These are phyloP conservation scores for Aristolochia contorta DNA, from an alignment of 164 flowering plant genomes.

Conservation along the genomic window DNA sequence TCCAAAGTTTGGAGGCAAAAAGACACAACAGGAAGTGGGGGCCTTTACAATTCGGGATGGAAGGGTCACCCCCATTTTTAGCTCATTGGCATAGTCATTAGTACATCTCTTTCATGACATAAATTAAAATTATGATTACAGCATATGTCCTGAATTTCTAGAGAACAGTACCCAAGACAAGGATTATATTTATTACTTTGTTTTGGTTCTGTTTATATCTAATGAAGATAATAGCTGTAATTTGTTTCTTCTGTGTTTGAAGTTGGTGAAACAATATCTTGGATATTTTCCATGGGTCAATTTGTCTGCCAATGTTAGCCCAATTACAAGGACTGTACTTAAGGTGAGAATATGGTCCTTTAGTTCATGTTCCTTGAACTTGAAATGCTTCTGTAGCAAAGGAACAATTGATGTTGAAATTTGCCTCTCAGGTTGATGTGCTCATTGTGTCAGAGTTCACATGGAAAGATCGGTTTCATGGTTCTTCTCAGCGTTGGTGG, in stretches of 20 bases:
- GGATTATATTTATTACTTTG: too few relatives aligned
- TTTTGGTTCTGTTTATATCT: neutral
- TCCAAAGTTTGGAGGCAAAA: too few relatives aligned
- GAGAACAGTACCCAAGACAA: too few relatives aligned
- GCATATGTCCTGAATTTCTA: too few relatives aligned
- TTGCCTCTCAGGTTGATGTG: slow-evolving; percentile 61
- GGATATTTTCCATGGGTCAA: slow-evolving; percentile 77
- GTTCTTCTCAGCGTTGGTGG: slow-evolving; percentile 83
- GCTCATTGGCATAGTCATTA: too few relatives aligned
- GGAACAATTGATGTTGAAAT: neutral
- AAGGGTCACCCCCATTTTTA: too few relatives aligned
- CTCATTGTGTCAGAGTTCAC: slow-evolving; percentile 66
- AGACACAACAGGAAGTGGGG: too few relatives aligned
- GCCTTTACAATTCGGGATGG: too few relatives aligned
- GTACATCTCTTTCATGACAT: too few relatives aligned
- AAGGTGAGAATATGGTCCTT: slow-evolving; percentile 43
- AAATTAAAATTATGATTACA: too few relatives aligned
- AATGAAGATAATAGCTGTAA: slow-evolving; percentile 2
- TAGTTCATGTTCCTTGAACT: neutral
- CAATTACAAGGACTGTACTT: slow-evolving; percentile 95
- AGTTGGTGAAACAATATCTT: slow-evolving; percentile 85
- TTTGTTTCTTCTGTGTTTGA: slow-evolving; percentile 9
- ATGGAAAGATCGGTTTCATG: slow-evolving; percentile 99
- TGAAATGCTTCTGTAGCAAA: neutral
- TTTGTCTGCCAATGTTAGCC: slow-evolving; percentile 89